Evolutionary conservation across 139 green algal genomes (phyloP).

Genomic region (Tetraselmis chui): DNA sequence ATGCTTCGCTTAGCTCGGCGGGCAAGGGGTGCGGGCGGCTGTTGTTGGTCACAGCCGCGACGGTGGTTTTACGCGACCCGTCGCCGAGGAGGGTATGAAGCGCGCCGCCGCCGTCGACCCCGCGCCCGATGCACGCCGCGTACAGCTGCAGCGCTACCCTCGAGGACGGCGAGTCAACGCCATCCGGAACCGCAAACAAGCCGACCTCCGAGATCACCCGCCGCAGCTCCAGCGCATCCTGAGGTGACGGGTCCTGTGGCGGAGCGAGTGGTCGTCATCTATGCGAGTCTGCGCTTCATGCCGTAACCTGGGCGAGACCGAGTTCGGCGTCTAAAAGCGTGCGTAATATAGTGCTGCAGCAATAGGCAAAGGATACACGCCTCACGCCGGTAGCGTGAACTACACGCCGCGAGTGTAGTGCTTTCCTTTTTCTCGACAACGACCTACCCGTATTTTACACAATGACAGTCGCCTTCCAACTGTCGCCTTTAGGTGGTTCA

Average conservation of each 20-base stretch:
- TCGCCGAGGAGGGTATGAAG: constrained; percentile 3
- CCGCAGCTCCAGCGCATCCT: neutral
- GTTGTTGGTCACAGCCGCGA: constrained; percentile 12
- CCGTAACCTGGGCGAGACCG: no score
- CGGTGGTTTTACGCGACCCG: constrained; percentile 5
- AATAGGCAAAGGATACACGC: no score
- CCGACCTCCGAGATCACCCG: neutral
- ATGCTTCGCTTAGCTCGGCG: neutral
- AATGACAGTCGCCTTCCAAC: no score
- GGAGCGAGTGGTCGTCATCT: no score
- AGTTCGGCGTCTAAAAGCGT: no score
- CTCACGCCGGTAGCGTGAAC: no score
- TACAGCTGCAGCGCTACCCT: neutral
- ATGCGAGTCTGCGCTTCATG: no score
- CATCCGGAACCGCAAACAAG: neutral
- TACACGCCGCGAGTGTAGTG: no score
- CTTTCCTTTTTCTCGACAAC: no score
- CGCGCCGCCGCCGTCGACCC: neutral
- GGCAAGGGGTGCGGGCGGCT: constrained; percentile 6
- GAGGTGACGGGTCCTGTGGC: neutral
- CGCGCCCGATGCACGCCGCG: neutral
- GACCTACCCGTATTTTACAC: no score
- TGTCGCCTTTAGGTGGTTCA: no score
- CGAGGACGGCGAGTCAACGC: neutral
- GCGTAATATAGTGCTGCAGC: no score